Evolutionary conservation across 495 filamentous ascomycete species (phyloP), one percentile per base, ranked within the genome.

Genomic region (Pyronema omphalodes): DNA sequence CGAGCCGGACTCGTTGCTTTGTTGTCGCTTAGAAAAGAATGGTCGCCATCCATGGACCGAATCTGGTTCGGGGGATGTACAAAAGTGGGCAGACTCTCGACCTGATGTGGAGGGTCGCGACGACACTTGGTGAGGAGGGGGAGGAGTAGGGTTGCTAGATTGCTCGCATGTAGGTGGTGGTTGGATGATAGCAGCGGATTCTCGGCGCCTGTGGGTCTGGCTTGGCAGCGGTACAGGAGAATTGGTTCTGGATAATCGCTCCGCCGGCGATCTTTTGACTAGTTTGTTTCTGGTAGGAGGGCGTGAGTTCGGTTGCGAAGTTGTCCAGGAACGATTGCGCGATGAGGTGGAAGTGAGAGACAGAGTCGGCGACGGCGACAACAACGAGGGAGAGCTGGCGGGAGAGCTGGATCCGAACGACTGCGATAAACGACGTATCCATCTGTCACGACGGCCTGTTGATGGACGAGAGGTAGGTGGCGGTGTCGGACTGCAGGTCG

Each of bases 221-320:
- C 61, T 64, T 64, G 61, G 61, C 61, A 35, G 39, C 52, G 47
- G 48, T 52, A 37, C 47, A 46, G 58, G 47, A n/a, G 54, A 47
- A 55, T 50, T 53, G 36, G 52, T 48, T 39, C 41, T 45, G 55
- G 69, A 68, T 65, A 64, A 70, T 55, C 74, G 73, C 35, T 79
- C 72, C 44, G 88, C 84, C 9, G 79, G 73, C 44, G 79, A 72
- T 53, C 89, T 80, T 69, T 95, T 96, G 34, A 95, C 81, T 19
- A 95, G 71, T 68, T 93, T 95, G 68, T 94, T 95, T 12, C 62
- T 56, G 35, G 62, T 65, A 11, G 58, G 58, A 40, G 62, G 62
- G 47, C 62, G 62, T 33, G 62, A 61, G 49, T 50, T 61, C 14
- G 60, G 44, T 14, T 55, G 60, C 11, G 56, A 56, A 19, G 52